Evolutionary conservation across 2,329 filamentous ascomycete species (phyloP), one percentile per base, ranked within the genome.

Genomic region (Alternaria consortialis): DNA sequence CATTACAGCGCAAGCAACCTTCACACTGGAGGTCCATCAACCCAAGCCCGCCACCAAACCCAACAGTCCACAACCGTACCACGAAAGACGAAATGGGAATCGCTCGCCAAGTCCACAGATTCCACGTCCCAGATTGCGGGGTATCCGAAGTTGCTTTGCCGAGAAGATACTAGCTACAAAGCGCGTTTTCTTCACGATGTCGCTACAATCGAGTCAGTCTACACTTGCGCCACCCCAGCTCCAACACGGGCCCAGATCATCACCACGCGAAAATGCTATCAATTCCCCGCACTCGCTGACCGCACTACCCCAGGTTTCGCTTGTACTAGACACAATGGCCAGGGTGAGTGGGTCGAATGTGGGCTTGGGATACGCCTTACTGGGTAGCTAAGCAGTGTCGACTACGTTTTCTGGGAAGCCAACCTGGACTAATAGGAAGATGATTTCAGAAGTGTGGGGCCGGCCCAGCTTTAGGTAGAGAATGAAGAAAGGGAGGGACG

Each of bases 221-320:
- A 13, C n/a, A 40, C 27, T 60, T 47, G 46, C 25, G 54, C 55
- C 29, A 63, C 47, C n/a, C n/a, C 23, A 17, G 50, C 31, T 31
- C 48, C 37, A 27, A 29, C 48, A 43, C 27, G 32, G 34, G 58
- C 47, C 55, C 55, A 63, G 64, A 56, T 61, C 57, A 36, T 44
- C 20, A 53, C 56, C 15, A 9, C 46, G 53, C 53, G 31, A 37
- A 40, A 20, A 50, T 48, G 43, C 51, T 44, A 54, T 37, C 27
- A n/a, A 39, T 70, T 70, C 72, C 71, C 73, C 73, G 71, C 73
- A 74, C 56, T 63, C 31, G 42, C 54, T 57, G 65, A 53, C 32
- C 17, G 39, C 23, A 20, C 63, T 72, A 69, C 68, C 70, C 72
- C 51, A 68, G 67, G 64, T 63, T 50, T 60, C 53, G 40, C 56